Evolutionary conservation across 345 rosid species (phyloP), one percentile per base, ranked within the genome.

Genomic region (Aquilaria sinensis): DNA sequence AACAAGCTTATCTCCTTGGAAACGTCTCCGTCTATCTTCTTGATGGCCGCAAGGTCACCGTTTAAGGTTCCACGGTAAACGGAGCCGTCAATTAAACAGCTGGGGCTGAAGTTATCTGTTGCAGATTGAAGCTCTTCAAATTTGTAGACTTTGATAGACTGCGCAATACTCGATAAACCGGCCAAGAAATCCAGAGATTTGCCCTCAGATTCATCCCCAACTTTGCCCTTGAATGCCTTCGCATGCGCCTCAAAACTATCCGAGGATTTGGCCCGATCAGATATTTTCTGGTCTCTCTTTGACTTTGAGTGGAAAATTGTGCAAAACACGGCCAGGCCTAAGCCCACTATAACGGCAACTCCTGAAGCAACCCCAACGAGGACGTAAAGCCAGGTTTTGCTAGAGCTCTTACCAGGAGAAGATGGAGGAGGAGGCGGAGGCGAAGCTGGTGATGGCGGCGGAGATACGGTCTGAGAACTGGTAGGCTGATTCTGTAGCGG

Each of bases 31-130:
- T 77, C 47, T 46, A 86, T 68, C 69, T 85, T 84, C 92, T 85
- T 86, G 55, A 91, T 88, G 62, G 85, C 87, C 34, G 87, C 94
- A 9, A 69, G 77, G 62, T 91, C 94, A 5, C 90, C 90, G 34
- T 83, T 78, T 60, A 91, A 71, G 31, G 58, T 74, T 15, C 92
- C 97, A 4, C 76, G 75, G 64, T 81, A 83, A 37, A 90, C 84
- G 7, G 87, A 86, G 57, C 83, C 92, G 63, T 71, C 76, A 4
- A 80, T 77, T 64, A 64, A 80, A 60, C 75, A 72, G 48, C 74
- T 62, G 23, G 86, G 65, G 49, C 80, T 76, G 84, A 88, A 91
- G 68, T 83, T 71, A 14, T 81, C 79, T 0, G 96, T 91, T 23
- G 95, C 95, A 49, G 78, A 69, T 61, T 69, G 69, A 12, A 89